A percentile compares a stretch with the other conserved stretches of the same genome.
These are phyloP conservation scores for Naematelia aurantialba DNA, from an alignment of 768 basidiomycete genomes.

Conservation along the genomic window DNA sequence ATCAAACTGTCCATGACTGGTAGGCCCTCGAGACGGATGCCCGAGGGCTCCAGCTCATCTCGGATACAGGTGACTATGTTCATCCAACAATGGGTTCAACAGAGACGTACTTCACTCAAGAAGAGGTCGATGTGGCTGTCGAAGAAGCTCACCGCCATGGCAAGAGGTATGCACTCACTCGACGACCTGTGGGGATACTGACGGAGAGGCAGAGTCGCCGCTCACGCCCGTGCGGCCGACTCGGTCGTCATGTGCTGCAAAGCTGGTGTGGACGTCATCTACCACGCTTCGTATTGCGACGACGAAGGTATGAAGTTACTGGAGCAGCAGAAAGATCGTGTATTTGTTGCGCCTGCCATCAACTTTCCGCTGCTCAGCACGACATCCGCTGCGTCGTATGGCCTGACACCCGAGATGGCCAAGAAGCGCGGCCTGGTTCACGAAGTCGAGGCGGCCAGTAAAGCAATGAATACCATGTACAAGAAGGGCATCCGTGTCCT, in stretches of 20 bases:
- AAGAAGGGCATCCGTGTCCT: neutral
- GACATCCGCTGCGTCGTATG: neutral
- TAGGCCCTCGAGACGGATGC: neutral
- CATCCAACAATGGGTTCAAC: constrained; percentile 3
- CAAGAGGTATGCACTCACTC: neutral
- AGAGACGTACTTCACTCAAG: constrained; percentile 3
- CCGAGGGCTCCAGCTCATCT: constrained; percentile 1
- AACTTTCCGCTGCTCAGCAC: neutral
- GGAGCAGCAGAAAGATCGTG: neutral
- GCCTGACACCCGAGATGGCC: neutral
- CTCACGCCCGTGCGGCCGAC: neutral
- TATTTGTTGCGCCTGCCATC: neutral
- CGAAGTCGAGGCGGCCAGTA: neutral
- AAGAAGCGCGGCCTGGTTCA: neutral
- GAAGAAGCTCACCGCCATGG: neutral
- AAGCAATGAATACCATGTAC: neutral
- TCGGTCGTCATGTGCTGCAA: neutral
- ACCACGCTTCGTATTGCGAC: neutral
- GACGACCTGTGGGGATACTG: neutral
- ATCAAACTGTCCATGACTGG: constrained; percentile 50
- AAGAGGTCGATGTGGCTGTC: neutral
- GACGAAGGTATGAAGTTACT: neutral
- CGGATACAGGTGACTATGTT: constrained; percentile 33
- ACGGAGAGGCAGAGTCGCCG: neutral
- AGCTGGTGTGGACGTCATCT: neutral